A percentile compares a stretch with the other conserved stretches of the same genome.
phyloP scores from a whole-genome alignment of 1,139 yeast genomes.

The Scheffersomyces insectosa region DNA sequence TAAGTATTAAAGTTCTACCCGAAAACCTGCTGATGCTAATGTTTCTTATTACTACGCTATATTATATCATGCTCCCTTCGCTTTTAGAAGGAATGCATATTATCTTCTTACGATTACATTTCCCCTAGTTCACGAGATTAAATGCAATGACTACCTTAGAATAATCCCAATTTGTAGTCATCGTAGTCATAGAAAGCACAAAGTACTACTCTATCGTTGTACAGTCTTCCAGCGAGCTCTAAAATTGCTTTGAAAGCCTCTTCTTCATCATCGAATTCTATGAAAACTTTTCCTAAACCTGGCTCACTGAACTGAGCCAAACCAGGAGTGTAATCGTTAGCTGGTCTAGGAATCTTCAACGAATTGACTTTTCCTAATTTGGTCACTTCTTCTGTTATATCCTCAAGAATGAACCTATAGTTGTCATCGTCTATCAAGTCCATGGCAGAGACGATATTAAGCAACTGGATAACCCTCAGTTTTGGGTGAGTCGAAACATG shows the following conservation, averaged over 20 bases:
- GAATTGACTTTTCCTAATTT: conserved; percentile 55
- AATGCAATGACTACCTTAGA: conserved; percentile 8
- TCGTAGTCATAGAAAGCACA: conserved; percentile 63
- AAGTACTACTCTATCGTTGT: conserved; percentile 69
- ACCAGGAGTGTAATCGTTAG: conserved; percentile 47
- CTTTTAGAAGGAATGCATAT: too few relatives aligned
- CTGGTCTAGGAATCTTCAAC: conserved; percentile 69
- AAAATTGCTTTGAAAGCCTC: conserved; percentile 59
- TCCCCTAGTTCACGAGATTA: too few relatives aligned
- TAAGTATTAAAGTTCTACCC: neutral
- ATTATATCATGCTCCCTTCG: too few relatives aligned
- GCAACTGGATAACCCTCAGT: conserved; percentile 62
- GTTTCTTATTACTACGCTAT: too few relatives aligned
- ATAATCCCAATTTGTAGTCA: conserved; percentile 46
- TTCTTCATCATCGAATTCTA: conserved; percentile 57
- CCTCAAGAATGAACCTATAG: conserved; percentile 51
- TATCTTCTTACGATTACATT: too few relatives aligned
- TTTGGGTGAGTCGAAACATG: conserved; percentile 35
- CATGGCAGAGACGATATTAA: conserved; percentile 65
- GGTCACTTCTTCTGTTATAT: conserved; percentile 53
- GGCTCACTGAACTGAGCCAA: conserved; percentile 47
- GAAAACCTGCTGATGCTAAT: too few relatives aligned
- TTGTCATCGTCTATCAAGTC: conserved; percentile 58
- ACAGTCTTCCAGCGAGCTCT: conserved; percentile 67
- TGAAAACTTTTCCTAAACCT: conserved; percentile 72